Evolutionary conservation across 331 rosid species (phyloP), one percentile per base, ranked within the genome.

Genomic region (Acacia pycnantha): DNA sequence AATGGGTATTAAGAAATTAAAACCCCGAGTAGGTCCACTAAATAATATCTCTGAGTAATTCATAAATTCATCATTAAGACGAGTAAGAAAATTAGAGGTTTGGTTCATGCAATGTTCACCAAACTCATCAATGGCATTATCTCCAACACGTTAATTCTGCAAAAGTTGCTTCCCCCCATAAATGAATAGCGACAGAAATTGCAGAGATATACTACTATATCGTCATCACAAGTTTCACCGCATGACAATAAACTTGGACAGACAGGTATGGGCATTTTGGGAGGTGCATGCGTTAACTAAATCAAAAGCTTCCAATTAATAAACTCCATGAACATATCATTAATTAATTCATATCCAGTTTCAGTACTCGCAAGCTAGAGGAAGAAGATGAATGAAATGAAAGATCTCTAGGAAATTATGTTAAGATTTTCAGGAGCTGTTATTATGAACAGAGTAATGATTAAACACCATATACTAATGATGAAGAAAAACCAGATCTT

Each of bases 141-240:
- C 87, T 79, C 69, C 70, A 46, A 70, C 65, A 81, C 46, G 67
- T 84, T 82, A 76, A 72, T 76, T 80, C 82, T 84, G 85, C 48
- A 74, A 77, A 64, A 83, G 85, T 80, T 66, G 79, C 79, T 77
- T n/a, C 70, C 65, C 69, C 81, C 78, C 77, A 77, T 84, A 27
- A 85, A 87, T 87, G 91, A 75, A 90, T 78, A 46, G 70, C 70
- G 90, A 89, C 90, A 89, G 84, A 79, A 53, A 9, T 81, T 61
- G 79, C 76, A 82, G 44, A 84, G 48, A 86, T 43, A 53, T 72
- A 1, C 58, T 46, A 2, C 2, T 31, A 5, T 64, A 51, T 51
- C n/a, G 22, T 56, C 27, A 10, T 58, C 35, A 74, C 84, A 82
- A 24, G 77, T 69, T 79, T 77, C 70, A 62, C 56, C 80, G 33